Conservation (phyloP, 441 rosid genomes). For the Syzygium syzygioides region DNA sequence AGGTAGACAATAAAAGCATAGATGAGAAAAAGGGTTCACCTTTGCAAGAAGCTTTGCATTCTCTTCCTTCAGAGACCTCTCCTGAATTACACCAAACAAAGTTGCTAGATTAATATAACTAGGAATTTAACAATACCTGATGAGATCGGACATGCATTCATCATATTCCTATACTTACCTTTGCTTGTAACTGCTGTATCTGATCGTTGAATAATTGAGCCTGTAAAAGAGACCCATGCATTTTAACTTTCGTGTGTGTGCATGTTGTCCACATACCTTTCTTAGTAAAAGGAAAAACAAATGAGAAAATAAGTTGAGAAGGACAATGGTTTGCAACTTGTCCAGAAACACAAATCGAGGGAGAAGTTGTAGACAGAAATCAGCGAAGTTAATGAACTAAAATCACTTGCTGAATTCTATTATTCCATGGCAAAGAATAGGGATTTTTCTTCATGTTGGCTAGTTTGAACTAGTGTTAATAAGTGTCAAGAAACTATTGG, state of each 20-base stretch:
- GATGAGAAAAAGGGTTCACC: not conserved
- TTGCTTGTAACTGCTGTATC: not conserved
- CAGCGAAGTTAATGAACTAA: not conserved
- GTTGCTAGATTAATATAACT: not conserved
- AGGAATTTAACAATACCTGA: not conserved
- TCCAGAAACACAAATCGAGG: not conserved
- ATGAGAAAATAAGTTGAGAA: not conserved
- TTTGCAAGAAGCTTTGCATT: not conserved
- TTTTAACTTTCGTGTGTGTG: not conserved
- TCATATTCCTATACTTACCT: not conserved
- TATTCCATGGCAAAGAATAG: not conserved
- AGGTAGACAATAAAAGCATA: not conserved
- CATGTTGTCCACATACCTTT: not conserved
- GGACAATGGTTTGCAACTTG: not conserved
- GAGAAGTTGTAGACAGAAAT: not conserved
- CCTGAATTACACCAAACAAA: not conserved
- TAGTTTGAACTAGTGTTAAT: not conserved
- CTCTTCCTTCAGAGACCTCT: not conserved
- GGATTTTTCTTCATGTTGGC: not conserved
- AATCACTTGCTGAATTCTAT: not conserved
- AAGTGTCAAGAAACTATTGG: not conserved
- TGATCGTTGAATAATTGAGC: not conserved
- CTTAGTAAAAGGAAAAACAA: not conserved
- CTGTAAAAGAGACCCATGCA: not conserved
- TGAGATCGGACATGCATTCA: not conserved